phyloP scores from a whole-genome alignment of 495 filamentous ascomycete genomes.

The Penicillium pulvis region DNA sequence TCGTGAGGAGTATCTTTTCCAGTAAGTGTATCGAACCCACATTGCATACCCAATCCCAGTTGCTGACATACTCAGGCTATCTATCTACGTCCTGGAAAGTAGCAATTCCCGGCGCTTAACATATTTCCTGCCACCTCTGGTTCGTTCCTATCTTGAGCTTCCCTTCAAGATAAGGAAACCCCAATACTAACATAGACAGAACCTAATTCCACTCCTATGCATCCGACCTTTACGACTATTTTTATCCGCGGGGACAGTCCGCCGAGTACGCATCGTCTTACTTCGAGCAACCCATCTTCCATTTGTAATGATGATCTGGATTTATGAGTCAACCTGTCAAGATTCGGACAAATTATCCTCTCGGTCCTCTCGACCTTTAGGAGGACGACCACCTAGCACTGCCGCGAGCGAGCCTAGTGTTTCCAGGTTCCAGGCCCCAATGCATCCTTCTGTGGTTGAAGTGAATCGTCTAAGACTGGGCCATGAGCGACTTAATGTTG shows the following conservation, averaged over 20 bases:
- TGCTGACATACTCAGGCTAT: constrained; percentile 37
- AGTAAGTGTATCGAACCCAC: constrained; percentile 48
- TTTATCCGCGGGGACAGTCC: constrained; percentile 69
- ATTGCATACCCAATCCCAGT: not conserved
- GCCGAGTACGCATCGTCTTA: constrained; percentile 72
- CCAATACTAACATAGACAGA: constrained; percentile 51
- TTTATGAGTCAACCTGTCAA: constrained; percentile 54
- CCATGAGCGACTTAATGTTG: constrained; percentile 24
- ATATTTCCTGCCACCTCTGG: constrained; percentile 72
- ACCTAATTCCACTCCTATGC: constrained; percentile 79
- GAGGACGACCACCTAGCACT: constrained; percentile 25
- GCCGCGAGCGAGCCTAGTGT: constrained; percentile 30
- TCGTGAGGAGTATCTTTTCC: constrained; percentile 81
- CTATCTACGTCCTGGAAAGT: constrained; percentile 77
- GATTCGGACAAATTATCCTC: constrained; percentile 29
- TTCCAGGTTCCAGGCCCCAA: constrained; percentile 35
- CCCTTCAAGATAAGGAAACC: constrained; percentile 19
- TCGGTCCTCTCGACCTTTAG: constrained; percentile 26
- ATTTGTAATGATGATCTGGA: constrained; percentile 63
- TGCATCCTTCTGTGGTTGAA: constrained; percentile 28
- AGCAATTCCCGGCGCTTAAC: constrained; percentile 74
- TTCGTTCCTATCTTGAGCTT: constrained; percentile 35
- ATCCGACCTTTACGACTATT: constrained; percentile 83
- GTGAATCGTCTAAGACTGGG: constrained; percentile 23
- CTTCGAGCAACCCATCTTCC: constrained; percentile 72